These are phyloP conservation scores for Lentinula sp. DNA, from an alignment of 768 basidiomycete species.

Conservation along the genomic window DNA sequence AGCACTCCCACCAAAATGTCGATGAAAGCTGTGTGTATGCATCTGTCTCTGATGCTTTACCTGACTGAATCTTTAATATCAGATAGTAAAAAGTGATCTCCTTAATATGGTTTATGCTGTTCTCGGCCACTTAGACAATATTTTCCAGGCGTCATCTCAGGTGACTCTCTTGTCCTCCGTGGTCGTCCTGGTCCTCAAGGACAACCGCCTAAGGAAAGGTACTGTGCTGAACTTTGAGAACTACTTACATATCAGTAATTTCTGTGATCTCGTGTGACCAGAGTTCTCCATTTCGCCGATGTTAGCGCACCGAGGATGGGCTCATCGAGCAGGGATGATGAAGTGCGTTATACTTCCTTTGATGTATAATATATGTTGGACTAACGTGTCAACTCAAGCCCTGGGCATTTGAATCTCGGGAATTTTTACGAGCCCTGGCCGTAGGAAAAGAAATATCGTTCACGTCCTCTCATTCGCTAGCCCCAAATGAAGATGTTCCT, in stretches of 20 bases:
- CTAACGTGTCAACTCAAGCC: slow-evolving; percentile 37
- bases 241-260: not conserved
- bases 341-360: slow-evolving; percentile 40
- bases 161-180: slow-evolving; percentile 84
- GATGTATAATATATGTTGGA: not conserved
- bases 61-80: not conserved
- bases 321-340: slow-evolving; percentile 78
- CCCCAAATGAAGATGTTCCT: slow-evolving; percentile 66
- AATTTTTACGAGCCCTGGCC: slow-evolving; percentile 77
- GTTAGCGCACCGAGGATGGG: slow-evolving; percentile 82
- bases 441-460: slow-evolving; percentile 93
- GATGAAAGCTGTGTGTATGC: slow-evolving; percentile 64
- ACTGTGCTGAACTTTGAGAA: slow-evolving; percentile 21
- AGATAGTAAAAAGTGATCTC: slow-evolving; percentile 58
- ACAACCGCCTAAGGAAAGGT: slow-evolving; percentile 86
- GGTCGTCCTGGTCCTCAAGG: slow-evolving; percentile 73
- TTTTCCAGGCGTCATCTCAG: slow-evolving; percentile 74
- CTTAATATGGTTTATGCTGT: not conserved
- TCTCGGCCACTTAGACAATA: not conserved
- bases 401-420: slow-evolving; percentile 90
- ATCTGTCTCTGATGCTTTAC: not conserved
- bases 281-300: slow-evolving; percentile 87
- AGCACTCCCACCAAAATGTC: slow-evolving; percentile 39
- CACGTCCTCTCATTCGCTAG: slow-evolving; percentile 72
- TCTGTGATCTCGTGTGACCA: slow-evolving; percentile 22